A percentile compares a stretch with the other conserved stretches of the same genome.
phyloP scores from a whole-genome alignment of 768 basidiomycete species.

The Pholiota molesta region DNA sequence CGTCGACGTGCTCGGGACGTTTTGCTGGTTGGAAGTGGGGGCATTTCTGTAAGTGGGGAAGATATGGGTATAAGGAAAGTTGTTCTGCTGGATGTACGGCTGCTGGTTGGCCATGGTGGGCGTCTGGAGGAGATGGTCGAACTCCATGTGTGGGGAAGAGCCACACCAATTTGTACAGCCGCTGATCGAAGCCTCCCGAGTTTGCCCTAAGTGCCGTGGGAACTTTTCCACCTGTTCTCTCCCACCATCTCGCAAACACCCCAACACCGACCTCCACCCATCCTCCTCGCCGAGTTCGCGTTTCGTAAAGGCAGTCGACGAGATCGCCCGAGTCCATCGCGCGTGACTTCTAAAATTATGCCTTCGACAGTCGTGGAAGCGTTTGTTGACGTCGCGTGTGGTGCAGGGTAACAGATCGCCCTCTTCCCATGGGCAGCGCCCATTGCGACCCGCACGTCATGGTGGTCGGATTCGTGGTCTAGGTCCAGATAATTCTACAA shows the following conservation, averaged over 20 bases:
- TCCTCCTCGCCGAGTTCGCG: neutral
- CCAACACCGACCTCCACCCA: neutral
- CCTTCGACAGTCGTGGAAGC: conserved; percentile 2
- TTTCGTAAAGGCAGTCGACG: neutral
- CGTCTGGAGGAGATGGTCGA: conserved; percentile 2
- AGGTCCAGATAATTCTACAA: too few relatives aligned
- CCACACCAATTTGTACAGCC: conserved; percentile 25
- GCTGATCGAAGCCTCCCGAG: conserved; percentile 27
- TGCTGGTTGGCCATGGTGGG: conserved; percentile 20
- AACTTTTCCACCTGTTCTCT: conserved; percentile 5
- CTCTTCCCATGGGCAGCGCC: neutral
- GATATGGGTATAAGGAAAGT: conserved; percentile 11
- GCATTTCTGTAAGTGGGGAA: conserved; percentile 16
- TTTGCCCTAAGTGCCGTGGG: conserved; percentile 32
- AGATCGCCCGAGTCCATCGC: neutral
- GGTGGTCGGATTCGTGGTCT: too few relatives aligned
- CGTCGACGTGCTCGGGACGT: conserved; percentile 18
- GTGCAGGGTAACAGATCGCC: neutral
- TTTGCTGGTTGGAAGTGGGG: conserved; percentile 10
- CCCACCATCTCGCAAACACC: neutral
- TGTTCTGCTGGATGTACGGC: conserved; percentile 20
- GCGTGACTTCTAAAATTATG: neutral
- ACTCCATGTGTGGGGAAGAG: conserved; percentile 22
- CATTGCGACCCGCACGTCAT: too few relatives aligned
- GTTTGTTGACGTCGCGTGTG: neutral